Conservation (phyloP, 192 early-diverging fungal species). For the Gamsiella multidivaricata region DNA sequence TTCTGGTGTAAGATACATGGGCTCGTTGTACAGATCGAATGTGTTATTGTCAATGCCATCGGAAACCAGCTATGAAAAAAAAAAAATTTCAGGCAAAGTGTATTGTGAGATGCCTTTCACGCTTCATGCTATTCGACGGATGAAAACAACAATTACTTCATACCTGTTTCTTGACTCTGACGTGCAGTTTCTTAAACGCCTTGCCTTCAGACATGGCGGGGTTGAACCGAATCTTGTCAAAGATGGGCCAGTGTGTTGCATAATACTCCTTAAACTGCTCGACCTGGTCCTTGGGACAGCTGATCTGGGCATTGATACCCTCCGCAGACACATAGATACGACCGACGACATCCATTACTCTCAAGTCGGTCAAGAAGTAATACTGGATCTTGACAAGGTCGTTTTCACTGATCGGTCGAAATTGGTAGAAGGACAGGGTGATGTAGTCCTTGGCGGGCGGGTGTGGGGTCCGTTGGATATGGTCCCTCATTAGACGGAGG, state of each 20-base stretch:
- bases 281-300: slow-evolving; percentile 67
- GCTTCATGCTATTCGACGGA: too few species aligned
- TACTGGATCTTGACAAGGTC: slow-evolving; percentile 51
- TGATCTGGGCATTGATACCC: slow-evolving; percentile 86
- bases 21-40: slow-evolving; percentile 69
- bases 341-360: slow-evolving; percentile 69
- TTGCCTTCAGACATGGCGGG: slow-evolving; percentile 69
- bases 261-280: slow-evolving; percentile 65
- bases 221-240: slow-evolving; percentile 68
- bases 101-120: too few species aligned
- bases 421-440: slow-evolving; percentile 69
- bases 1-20: slow-evolving; percentile 72
- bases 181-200: slow-evolving; percentile 75
- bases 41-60: slow-evolving; percentile 63
- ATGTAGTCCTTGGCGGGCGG: slow-evolving; percentile 41
- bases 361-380: slow-evolving; percentile 54
- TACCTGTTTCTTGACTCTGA: slow-evolving; percentile 72
- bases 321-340: slow-evolving; percentile 79
- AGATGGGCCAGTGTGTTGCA: slow-evolving; percentile 43
- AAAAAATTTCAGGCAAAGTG: too few species aligned
- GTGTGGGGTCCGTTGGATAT: slow-evolving; percentile 30
- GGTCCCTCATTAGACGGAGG: slow-evolving; percentile 24
- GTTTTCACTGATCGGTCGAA: slow-evolving; percentile 41
- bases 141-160: background rate
- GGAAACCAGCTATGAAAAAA: slow-evolving; percentile 62